phyloP scores from a whole-genome alignment of 352 stramenopile genomes.

The Globisporangium nunn region DNA sequence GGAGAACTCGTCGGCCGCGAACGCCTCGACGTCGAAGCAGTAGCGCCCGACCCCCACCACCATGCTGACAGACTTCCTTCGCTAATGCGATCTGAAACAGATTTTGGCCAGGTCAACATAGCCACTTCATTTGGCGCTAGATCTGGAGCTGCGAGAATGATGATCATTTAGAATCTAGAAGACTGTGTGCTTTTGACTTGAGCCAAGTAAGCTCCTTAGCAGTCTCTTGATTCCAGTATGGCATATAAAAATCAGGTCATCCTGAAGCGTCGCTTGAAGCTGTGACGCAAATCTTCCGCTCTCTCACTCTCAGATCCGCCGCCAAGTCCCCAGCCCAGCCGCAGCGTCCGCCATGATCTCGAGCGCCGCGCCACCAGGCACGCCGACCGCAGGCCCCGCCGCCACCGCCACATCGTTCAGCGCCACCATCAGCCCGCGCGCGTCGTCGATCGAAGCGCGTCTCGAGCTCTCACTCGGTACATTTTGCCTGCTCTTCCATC shows the following conservation, averaged over 20 bases:
- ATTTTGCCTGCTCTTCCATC: background rate
- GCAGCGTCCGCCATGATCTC: conserved; percentile 4
- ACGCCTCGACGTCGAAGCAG: conserved; percentile 80
- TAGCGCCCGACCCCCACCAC: conserved; percentile 40
- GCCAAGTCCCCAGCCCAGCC: conserved; percentile 3
- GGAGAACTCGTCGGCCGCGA: conserved; percentile 70
- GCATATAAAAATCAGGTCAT: background rate
- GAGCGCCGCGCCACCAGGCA: conserved; percentile 1
- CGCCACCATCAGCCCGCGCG: conserved; percentile 9
- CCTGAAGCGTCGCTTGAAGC: background rate
- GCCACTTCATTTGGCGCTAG: no score
- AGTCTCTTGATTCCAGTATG: background rate
- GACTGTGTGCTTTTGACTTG: background rate
- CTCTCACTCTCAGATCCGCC: conserved; percentile 1
- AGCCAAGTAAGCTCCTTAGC: background rate
- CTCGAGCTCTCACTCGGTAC: conserved; percentile 39
- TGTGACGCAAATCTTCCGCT: background rate
- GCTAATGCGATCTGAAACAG: no score
- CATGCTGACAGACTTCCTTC: no score
- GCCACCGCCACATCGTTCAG: conserved; percentile 1
- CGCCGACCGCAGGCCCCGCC: conserved; percentile 2
- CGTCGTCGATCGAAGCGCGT: conserved; percentile 23
- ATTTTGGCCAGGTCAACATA: no score
- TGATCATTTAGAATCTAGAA: background rate
- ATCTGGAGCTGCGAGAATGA: no score